These are phyloP conservation scores for Aspergillus sp. DNA, from an alignment of 2,329 filamentous ascomycete genomes.

Conservation along the genomic window DNA sequence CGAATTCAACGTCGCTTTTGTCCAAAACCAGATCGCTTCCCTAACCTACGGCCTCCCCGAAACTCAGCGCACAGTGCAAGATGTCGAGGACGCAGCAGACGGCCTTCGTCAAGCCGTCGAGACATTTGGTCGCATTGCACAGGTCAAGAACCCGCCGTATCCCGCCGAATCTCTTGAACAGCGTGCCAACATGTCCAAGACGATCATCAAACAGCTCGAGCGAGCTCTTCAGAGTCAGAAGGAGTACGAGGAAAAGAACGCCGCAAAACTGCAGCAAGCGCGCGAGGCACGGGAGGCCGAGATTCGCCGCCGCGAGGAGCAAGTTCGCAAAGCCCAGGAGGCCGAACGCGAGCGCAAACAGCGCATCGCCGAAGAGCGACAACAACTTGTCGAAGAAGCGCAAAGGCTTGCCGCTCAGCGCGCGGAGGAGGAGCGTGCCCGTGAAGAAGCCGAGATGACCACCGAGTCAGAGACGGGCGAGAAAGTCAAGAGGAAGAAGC, in stretches of 20 bases:
- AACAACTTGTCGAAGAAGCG: conserved; percentile 77
- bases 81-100: conserved; percentile 77
- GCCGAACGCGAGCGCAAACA: conserved; percentile 74
- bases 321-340: conserved; percentile 69
- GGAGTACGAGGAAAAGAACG: conserved; percentile 92
- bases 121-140: conserved; percentile 63
- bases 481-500: conserved; percentile 72
- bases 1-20: conserved; percentile 97
- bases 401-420: conserved; percentile 72
- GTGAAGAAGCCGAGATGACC: conserved; percentile 77
- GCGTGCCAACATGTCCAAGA: conserved; percentile 96
- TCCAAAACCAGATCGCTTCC: conserved; percentile 91
- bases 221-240: conserved; percentile 81
- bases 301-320: conserved; percentile 75
- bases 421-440: conserved; percentile 69
- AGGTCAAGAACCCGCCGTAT: conserved; percentile 75
- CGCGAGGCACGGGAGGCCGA: conserved; percentile 80
- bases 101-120: conserved; percentile 88
- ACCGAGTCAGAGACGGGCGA: conserved; percentile 83
- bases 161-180: conserved; percentile 89
- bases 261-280: conserved; percentile 81
- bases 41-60: conserved; percentile 76
- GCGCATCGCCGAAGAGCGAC: conserved; percentile 84
- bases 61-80: conserved; percentile 74
- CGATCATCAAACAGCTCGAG: conserved; percentile 88